Base-by-base conservation (phyloP, 495 filamentous ascomycete species). In the Penicillium chermesinum region DNA sequence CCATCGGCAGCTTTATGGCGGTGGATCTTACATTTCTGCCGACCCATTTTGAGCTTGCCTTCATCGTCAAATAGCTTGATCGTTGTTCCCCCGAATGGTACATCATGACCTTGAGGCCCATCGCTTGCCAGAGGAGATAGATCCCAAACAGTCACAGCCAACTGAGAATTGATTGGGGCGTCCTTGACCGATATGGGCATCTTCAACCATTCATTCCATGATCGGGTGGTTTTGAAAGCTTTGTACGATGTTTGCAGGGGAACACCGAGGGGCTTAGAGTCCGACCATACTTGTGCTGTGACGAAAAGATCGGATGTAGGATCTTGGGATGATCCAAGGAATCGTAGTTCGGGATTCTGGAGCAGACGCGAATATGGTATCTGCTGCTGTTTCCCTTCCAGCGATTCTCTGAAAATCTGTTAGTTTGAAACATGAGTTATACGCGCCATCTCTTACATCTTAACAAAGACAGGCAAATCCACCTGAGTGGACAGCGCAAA, bases 101-200 rank as follows among this genome's bases (percentile, higher is more conserved):
- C 76, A 18, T 87, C 82, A 70, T 95, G 89, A 7, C 78, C 82
- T 22, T 82, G 74, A 4, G 79, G 70, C 34, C 79, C 77, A 32
- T 79, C 66, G 27, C 82, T 79, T 21, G 82, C 82, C 15, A 83
- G 79, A 3, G 91, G 89, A 5, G 88, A 93, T 17, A 97, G 64
- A 59, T 99, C 93, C 94, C 93, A 96, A 44, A 96, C 69, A 9
- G 93, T 99, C 38, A 99, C 87, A 9, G 94, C 93, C 21, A 99
- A 76, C 57, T 89, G 87, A 2, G 89, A 79, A 48, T 83, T 84
- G 20, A 85, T 68, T 16, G 91, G 89, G 2, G 91, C 77, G 40
- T 84, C 83, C 38, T 87, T 83, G 53, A 96, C 89, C 2, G 76
- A 77, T 57, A 95, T 80, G 10, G 94, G 91, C 38, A 99, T 67